Evolutionary conservation across 2,329 filamentous ascomycete species (phyloP), one percentile per base, ranked within the genome.

Genomic region (Chaetomium strumarium): DNA sequence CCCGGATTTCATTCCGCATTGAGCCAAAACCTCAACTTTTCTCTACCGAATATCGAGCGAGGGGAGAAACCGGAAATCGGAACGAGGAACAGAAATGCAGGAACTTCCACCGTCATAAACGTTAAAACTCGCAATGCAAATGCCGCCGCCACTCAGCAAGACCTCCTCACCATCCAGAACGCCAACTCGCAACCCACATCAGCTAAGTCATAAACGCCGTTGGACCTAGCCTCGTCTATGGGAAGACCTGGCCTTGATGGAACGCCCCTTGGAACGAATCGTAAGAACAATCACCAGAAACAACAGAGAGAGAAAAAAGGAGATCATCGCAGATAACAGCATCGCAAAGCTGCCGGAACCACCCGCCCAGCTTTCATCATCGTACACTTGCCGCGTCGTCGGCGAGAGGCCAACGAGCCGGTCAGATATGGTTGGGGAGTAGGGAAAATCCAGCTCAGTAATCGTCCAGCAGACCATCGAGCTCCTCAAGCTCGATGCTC

Each of bases 401-500:
- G 37, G 36, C 17, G 29, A 11, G 8, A 10, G 13, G 16, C 42
- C 45, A 29, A 31, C 45, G 43, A 44, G 11, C 7, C 8, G 46
- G 37, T 41, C 48, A 42, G 12, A 14, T 34, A 34, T 10, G 3
- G 5, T 14, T 3, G n/a, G n/a, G n/a, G n/a, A n/a, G n/a, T n/a
- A n/a, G 33, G 33, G 33, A 34, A 34, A 37, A 36, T 34, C 49
- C 19, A 29, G 30, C 55, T 77, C 72, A 90, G 68, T 83, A 89
- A 60, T 81, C 84, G 65, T 88, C 85, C 63, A 96, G 81, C 67
- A 96, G 80, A 62, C 87, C 83, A 65, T 97, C 92, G 20, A 97
- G 83, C 75, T 99, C 93, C 43, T 96, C 90, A 45, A 97, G 81
- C 68, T 95, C 90, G 61, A 97, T 85, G 59, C 84, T 87, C 73